Base-by-base conservation (phyloP, 768 basidiomycete genomes). In the Jaapia argillacea region DNA sequence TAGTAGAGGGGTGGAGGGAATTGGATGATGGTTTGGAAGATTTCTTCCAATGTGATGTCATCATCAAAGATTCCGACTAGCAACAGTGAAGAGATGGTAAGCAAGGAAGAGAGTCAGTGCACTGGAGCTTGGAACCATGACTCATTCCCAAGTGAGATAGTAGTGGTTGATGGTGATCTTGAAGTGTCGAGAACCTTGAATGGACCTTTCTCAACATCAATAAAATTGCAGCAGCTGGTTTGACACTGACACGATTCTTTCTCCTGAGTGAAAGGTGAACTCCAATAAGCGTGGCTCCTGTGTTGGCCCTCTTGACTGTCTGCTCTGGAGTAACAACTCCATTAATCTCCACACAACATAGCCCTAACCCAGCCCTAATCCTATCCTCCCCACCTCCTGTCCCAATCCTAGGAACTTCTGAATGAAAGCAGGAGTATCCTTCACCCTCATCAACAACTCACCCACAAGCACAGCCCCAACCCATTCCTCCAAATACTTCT, bases 381-480 rank as follows among this genome's bases (percentile, higher is more conserved):
- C 36, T 23, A 24, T 23, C 52, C 43, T 14, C 21, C 22, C 5
- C 4, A n/a, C n/a, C n/a, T n/a, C n/a, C n/a, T n/a, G n/a, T n/a
- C n/a, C n/a, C 51, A 75, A 63, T 36, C 75, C 83, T 33, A 94
- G 70, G 14, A 98, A 70, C 47, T 81, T 69, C 21, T 75, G 74
- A 53, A 97, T 87, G 66, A 93, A 97, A 1, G 71, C 72, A 21
- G 72, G 68, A 2, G 90, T 77, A 59, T 97, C 85, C 47, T 72
- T 58, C 2, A 94, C 89, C 12, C 87, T 77, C 96, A 98, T 98
- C 45, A 99, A 65, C 16, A 88, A 82, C 66, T 99, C 96, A 13
- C 96, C 96, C 39, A 99, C 85, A n/a, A 99, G 71, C 7, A 99
- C 81, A 20, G 87, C 96, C 26, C 75, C 66, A 4, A 97, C 88